Conservation (phyloP, 73 alveolate genomes). For the Tetrahymena elliotti region DNA sequence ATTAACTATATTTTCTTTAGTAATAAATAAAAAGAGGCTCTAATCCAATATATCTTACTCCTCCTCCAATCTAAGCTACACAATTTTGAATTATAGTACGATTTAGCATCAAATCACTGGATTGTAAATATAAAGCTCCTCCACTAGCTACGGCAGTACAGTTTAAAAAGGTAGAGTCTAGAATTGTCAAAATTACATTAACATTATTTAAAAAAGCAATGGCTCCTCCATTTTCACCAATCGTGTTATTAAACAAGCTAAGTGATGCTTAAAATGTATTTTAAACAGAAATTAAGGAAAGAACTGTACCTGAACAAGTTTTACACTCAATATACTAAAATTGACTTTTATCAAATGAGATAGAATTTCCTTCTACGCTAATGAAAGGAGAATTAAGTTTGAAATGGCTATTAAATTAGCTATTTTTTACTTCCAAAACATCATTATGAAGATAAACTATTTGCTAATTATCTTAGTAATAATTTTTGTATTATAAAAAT, state of each 20-base stretch:
- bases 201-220: neutral
- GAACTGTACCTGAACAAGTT: neutral
- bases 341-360: neutral
- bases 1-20: neutral
- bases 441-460: neutral
- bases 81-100: neutral
- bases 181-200: neutral
- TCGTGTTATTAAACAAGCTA: neutral
- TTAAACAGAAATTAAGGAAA: neutral
- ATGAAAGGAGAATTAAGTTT: neutral
- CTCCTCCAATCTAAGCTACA: neutral
- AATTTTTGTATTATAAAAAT: neutral
- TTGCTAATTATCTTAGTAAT: neutral
- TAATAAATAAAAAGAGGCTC: neutral
- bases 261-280: neutral
- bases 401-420: neutral
- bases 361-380: neutral
- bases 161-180: neutral
- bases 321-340: neutral
- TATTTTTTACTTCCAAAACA: neutral
- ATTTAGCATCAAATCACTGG: neutral
- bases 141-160: neutral
- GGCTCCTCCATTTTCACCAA: neutral
- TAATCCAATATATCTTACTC: neutral
- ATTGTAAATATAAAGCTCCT: neutral